These are phyloP conservation scores for Dendrobium catenatum DNA, from an alignment of 106 monocot genomes.

Conservation along the genomic window DNA sequence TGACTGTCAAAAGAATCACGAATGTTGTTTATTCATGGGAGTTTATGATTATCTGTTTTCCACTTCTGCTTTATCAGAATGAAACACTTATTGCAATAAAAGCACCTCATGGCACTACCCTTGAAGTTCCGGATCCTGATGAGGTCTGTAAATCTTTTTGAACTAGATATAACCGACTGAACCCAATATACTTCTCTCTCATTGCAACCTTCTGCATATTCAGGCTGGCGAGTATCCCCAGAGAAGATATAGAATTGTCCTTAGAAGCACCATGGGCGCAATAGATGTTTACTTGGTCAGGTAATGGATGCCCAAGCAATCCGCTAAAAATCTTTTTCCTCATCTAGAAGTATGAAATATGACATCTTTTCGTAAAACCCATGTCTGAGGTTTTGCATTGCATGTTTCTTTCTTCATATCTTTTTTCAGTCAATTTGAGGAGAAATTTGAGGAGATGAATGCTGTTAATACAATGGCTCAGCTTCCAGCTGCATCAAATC, in stretches of 20 bases:
- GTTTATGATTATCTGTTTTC: background rate
- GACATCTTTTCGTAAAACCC: background rate
- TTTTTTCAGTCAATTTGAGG: slow-evolving; percentile 48
- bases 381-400: background rate
- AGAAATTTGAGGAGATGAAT: slow-evolving; percentile 65
- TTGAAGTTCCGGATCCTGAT: slow-evolving; percentile 83
- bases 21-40: background rate
- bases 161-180: background rate
- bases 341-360: background rate
- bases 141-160: slow-evolving; percentile 30
- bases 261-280: slow-evolving; percentile 78
- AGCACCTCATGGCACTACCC: slow-evolving; percentile 76
- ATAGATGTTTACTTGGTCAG: slow-evolving; percentile 89
- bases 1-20: background rate
- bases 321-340: background rate
- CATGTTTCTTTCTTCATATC: background rate
- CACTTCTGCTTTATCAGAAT: slow-evolving; percentile 32
- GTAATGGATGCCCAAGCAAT: slow-evolving; percentile 20
- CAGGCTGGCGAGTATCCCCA: slow-evolving; percentile 63
- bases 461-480: slow-evolving; percentile 22
- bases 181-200: background rate
- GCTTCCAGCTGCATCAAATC: slow-evolving; percentile 19
- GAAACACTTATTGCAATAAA: slow-evolving; percentile 79
- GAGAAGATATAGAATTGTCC: slow-evolving; percentile 78
- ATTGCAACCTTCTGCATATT: background rate